Conservation (phyloP, 495 filamentous ascomycete species). For the Penicillium arizonense region DNA sequence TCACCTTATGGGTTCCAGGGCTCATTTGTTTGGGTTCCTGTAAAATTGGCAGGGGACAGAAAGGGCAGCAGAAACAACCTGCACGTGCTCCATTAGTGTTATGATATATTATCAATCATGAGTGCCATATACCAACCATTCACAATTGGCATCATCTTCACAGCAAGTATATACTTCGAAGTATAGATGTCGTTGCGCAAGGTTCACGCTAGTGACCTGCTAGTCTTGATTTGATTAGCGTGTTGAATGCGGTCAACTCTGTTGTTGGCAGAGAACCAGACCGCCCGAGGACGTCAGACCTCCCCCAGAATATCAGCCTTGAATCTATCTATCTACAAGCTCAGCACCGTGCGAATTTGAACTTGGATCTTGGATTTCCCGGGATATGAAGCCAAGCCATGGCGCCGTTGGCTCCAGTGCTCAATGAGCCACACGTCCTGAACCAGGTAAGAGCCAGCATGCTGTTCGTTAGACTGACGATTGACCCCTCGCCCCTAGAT, state of each 20-base stretch:
- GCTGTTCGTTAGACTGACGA: not conserved
- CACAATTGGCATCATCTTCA: no score
- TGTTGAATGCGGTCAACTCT: not conserved
- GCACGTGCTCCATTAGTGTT: no score
- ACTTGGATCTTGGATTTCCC: not conserved
- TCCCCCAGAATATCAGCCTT: not conserved
- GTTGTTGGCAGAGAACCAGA: not conserved
- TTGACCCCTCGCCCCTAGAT: conserved; percentile 56
- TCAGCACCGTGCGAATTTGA: conserved; percentile 8
- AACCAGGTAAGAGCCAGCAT: conserved; percentile 33
- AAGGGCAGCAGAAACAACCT: no score
- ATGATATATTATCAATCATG: no score
- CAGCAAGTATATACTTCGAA: no score
- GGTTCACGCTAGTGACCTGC: not conserved
- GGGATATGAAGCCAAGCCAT: conserved; percentile 39
- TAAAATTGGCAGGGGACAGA: no score
- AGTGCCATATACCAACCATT: no score
- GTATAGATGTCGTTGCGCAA: not conserved
- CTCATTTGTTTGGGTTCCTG: no score
- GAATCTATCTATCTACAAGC: not conserved
- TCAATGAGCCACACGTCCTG: conserved; percentile 46
- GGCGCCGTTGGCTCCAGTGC: conserved; percentile 15
- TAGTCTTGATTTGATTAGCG: not conserved
- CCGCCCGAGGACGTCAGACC: not conserved
- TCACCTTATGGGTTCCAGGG: no score